Evolutionary conservation across 2,329 filamentous ascomycete species (phyloP).

Genomic region (Clarireedia monteithiana): DNA sequence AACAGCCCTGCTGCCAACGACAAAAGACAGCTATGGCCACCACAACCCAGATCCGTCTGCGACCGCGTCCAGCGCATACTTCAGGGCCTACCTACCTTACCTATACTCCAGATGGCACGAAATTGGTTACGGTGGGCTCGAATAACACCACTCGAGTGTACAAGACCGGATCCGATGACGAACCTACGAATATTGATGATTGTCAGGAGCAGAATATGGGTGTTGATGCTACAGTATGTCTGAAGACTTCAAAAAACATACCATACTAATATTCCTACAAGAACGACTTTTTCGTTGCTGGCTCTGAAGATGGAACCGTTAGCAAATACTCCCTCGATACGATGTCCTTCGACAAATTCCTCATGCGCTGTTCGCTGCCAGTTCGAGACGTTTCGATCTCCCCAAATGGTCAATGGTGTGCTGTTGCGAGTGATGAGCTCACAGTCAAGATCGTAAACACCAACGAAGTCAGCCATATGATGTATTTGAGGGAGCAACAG

Average conservation of each 20-base stretch:
- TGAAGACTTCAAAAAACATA: not conserved
- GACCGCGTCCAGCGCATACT: slow-evolving; percentile 67
- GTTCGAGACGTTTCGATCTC: slow-evolving; percentile 81
- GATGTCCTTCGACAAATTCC: slow-evolving; percentile 68
- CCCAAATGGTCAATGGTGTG: slow-evolving; percentile 76
- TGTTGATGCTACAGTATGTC: slow-evolving; percentile 58
- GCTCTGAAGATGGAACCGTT: slow-evolving; percentile 92
- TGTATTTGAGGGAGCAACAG: slow-evolving; percentile 73
- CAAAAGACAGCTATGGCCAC: slow-evolving; percentile 24
- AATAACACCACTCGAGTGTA: slow-evolving; percentile 94
- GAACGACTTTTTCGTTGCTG: slow-evolving; percentile 80
- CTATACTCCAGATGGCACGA: slow-evolving; percentile 83
- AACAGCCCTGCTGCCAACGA: slow-evolving; percentile 7
- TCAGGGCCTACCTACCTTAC: slow-evolving; percentile 79
- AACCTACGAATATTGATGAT: slow-evolving; percentile 88
- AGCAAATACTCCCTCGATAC: slow-evolving; percentile 79
- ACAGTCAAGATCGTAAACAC: slow-evolving; percentile 84
- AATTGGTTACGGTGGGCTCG: slow-evolving; percentile 82
- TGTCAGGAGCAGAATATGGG: slow-evolving; percentile 79
- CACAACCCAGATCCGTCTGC: slow-evolving; percentile 38
- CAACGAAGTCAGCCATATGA: slow-evolving; percentile 66
- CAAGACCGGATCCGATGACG: slow-evolving; percentile 82
- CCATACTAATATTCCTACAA: slow-evolving; percentile 27
- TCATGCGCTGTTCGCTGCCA: slow-evolving; percentile 77
- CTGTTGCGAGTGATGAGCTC: slow-evolving; percentile 93